phyloP scores from a whole-genome alignment of 2,329 filamentous ascomycete species.

The Exserohilum rostratum region DNA sequence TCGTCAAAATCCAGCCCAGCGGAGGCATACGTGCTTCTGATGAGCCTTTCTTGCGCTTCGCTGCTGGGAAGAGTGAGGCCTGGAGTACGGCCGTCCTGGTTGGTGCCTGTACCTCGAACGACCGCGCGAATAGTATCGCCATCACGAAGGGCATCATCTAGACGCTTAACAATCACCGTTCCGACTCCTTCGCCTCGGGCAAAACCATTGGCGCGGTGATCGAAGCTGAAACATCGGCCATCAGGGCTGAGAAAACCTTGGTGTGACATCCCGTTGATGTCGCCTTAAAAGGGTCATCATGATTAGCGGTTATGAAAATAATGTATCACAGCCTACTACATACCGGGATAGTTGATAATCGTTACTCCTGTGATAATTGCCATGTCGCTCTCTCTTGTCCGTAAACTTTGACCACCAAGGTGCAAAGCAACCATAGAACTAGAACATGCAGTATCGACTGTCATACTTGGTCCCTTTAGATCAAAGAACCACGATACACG shows the following conservation, averaged over 20 bases:
- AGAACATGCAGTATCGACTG: constrained; percentile 38
- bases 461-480: constrained; percentile 28
- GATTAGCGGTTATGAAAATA: not conserved
- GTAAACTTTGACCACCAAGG: constrained; percentile 19
- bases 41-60: not conserved
- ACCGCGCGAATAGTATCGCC: constrained; percentile 35
- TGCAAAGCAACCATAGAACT: constrained; percentile 26
- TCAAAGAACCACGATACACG: constrained; percentile 33
- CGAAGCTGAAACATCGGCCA: constrained; percentile 46
- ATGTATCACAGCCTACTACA: not conserved
- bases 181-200: constrained; percentile 65
- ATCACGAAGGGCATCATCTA: constrained; percentile 19
- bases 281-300: constrained; percentile 1
- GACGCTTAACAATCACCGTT: constrained; percentile 32
- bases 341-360: not conserved
- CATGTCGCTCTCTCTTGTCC: constrained; percentile 9
- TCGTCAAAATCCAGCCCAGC: not conserved
- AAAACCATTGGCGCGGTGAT: constrained; percentile 65
- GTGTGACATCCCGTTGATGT: constrained; percentile 27
- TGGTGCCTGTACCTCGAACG: constrained; percentile 16
- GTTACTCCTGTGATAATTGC: not conserved
- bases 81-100: not conserved
- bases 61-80: not conserved
- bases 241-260: constrained; percentile 20
- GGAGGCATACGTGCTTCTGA: not conserved